Conservation (phyloP, 2,329 filamentous ascomycete genomes). For the Neofusicoccum ribis region DNA sequence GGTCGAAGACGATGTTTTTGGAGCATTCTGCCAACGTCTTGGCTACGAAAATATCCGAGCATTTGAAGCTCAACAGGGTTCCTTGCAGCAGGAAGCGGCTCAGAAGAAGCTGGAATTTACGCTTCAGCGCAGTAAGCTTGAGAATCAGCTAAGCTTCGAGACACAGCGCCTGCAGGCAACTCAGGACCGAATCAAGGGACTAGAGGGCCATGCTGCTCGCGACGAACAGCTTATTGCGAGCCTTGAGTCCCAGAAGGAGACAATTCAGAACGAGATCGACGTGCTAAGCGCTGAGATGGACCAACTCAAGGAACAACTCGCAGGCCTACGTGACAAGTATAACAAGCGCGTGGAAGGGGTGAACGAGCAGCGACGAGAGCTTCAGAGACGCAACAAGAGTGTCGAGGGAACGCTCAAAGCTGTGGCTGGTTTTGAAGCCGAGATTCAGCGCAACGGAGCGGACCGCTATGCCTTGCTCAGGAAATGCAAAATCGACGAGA, state of each 20-base stretch:
- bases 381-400: slow-evolving; percentile 80
- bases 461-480: slow-evolving; percentile 81
- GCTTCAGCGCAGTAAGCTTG: slow-evolving; percentile 67
- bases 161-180: slow-evolving; percentile 72
- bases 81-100: slow-evolving; percentile 83
- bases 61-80: slow-evolving; percentile 92
- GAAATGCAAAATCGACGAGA: slow-evolving; percentile 90
- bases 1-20: slow-evolving; percentile 87
- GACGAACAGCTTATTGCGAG: slow-evolving; percentile 68
- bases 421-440: slow-evolving; percentile 77
- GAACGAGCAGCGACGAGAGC: slow-evolving; percentile 72
- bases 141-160: slow-evolving; percentile 63
- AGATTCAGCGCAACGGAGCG: slow-evolving; percentile 81
- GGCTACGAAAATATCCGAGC: slow-evolving; percentile 88
- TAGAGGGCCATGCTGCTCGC: slow-evolving; percentile 66
- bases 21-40: slow-evolving; percentile 78
- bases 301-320: slow-evolving; percentile 69
- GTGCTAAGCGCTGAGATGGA: slow-evolving; percentile 75
- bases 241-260: slow-evolving; percentile 70
- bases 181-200: slow-evolving; percentile 65
- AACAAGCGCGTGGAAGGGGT: slow-evolving; percentile 72
- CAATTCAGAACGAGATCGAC: slow-evolving; percentile 72
- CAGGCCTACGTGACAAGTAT: slow-evolving; percentile 67
- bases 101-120: slow-evolving; percentile 86
- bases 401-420: slow-evolving; percentile 75